These are phyloP conservation scores for Monilinia fructigena DNA, from an alignment of 2,329 filamentous ascomycete genomes.

Conservation along the genomic window DNA sequence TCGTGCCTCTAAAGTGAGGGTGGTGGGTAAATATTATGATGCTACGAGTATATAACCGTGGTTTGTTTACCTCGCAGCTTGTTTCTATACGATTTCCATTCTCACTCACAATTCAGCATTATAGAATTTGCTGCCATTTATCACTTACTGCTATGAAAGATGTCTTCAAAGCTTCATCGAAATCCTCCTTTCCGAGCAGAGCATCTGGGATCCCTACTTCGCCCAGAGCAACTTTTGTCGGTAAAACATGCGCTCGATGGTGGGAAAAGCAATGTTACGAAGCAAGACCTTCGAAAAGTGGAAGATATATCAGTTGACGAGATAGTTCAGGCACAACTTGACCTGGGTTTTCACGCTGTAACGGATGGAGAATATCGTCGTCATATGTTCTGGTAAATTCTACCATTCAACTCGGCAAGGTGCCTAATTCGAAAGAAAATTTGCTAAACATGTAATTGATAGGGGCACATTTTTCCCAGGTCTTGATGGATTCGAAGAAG, in stretches of 20 bases:
- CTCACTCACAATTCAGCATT: too few relatives aligned
- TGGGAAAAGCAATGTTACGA: slow-evolving; percentile 39
- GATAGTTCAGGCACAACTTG: slow-evolving; percentile 57
- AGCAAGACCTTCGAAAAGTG: slow-evolving; percentile 47
- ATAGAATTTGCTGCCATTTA: not conserved
- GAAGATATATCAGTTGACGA: slow-evolving; percentile 59
- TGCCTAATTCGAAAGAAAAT: not conserved
- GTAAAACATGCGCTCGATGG: slow-evolving; percentile 53
- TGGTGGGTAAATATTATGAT: not conserved
- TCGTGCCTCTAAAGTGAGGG: not conserved
- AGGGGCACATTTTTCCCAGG: slow-evolving; percentile 37
- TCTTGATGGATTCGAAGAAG: slow-evolving; percentile 37
- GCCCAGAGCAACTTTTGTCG: slow-evolving; percentile 55
- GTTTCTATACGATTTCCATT: not conserved
- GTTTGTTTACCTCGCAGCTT: not conserved
- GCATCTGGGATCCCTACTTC: slow-evolving; percentile 61
- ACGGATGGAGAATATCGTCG: slow-evolving; percentile 56
- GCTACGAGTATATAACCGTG: not conserved
- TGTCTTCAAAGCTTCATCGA: slow-evolving; percentile 29
- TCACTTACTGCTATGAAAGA: slow-evolving; percentile 3
- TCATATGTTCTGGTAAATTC: slow-evolving; percentile 38
- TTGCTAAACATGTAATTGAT: not conserved
- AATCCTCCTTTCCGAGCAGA: slow-evolving; percentile 49
- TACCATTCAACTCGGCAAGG: not conserved
- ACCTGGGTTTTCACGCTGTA: slow-evolving; percentile 56